Conservation (phyloP, 768 basidiomycete species). For the Naganishia vaughanmartiniae region DNA sequence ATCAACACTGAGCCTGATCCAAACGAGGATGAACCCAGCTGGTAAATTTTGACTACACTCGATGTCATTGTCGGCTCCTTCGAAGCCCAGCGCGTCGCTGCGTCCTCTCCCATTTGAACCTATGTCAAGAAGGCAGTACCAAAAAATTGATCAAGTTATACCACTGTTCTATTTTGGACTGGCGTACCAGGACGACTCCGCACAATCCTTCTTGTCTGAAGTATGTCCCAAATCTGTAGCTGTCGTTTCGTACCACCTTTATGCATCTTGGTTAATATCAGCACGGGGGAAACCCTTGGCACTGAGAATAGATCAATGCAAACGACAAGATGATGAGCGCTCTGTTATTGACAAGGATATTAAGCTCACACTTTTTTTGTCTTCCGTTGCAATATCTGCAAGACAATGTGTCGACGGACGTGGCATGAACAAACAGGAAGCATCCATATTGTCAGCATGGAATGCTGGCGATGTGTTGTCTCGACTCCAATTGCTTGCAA, state of each 20-base stretch:
- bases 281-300: not conserved
- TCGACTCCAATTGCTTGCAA: not conserved
- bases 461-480: not conserved
- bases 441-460: not conserved
- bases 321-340: not conserved
- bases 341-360: not conserved
- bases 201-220: not conserved
- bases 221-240: constrained; percentile 6
- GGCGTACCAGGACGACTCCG: not conserved
- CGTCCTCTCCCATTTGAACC: not conserved
- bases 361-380: not conserved
- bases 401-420: not conserved
- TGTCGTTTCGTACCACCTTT: not conserved
- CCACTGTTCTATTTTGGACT: not conserved
- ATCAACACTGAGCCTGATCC: constrained; percentile 10
- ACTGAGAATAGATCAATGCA: not conserved
- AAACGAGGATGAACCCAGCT: constrained; percentile 6
- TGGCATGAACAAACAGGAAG: not conserved
- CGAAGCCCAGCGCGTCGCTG: not conserved
- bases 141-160: not conserved
- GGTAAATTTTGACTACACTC: not conserved
- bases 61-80: not conserved
- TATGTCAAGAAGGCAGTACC: not conserved
- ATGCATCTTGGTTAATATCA: constrained; percentile 21
- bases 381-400: not conserved